A percentile compares a stretch with the other conserved stretches of the same genome.
Evolutionary conservation across 2,329 filamentous ascomycete genomes (phyloP).

Genomic region (Botrytis cinerea): DNA sequence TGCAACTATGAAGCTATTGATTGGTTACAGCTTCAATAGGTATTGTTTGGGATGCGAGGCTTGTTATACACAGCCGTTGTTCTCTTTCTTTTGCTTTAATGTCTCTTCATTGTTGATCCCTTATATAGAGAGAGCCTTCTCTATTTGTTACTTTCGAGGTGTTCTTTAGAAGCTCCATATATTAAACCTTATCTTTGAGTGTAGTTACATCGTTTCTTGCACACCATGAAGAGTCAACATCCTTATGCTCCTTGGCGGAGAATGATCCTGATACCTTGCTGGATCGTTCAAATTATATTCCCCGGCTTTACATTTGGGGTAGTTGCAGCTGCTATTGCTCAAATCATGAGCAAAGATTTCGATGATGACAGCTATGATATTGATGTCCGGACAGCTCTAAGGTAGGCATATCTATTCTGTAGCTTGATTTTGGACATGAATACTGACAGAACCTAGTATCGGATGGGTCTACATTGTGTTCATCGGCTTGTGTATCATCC

Average conservation of each 20-base stretch:
- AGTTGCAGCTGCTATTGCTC: neutral
- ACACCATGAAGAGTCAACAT: slow-evolving; percentile 19
- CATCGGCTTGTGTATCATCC: slow-evolving; percentile 28
- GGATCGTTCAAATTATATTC: slow-evolving; percentile 18
- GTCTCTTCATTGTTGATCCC: neutral
- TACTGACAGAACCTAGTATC: slow-evolving; percentile 13
- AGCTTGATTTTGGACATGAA: too few relatives aligned
- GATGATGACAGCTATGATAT: neutral
- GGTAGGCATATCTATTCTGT: neutral
- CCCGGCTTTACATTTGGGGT: neutral
- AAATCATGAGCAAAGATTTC: neutral
- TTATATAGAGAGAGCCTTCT: neutral
- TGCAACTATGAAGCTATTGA: neutral
- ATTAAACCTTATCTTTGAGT: neutral
- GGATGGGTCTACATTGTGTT: slow-evolving; percentile 12
- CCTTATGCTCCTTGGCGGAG: slow-evolving; percentile 24
- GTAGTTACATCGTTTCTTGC: neutral
- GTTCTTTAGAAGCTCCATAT: neutral
- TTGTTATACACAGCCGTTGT: slow-evolving; percentile 3
- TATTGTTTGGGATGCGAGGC: neutral
- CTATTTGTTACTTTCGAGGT: neutral
- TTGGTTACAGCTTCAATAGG: neutral
- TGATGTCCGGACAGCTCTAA: neutral
- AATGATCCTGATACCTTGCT: slow-evolving; percentile 20
- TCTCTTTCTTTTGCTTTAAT: neutral